These are phyloP conservation scores for Cucumis hystrix DNA, from an alignment of 306 rosid species.

Conservation along the genomic window DNA sequence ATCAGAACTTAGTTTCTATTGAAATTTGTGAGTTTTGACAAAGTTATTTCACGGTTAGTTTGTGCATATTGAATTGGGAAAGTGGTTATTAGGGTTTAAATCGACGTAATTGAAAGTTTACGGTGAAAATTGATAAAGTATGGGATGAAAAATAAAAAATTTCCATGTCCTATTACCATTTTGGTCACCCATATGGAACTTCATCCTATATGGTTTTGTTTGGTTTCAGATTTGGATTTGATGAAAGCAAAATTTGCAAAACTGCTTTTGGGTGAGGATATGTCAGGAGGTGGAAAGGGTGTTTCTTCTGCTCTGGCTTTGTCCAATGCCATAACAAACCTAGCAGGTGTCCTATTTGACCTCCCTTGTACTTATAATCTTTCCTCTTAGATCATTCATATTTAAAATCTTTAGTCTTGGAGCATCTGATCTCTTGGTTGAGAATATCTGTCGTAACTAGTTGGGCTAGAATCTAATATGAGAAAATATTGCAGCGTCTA, in stretches of 20 bases:
- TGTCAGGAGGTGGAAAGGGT: conserved; percentile 98
- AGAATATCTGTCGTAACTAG: not conserved
- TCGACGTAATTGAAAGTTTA: too few relatives aligned
- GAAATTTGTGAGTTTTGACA: too few relatives aligned
- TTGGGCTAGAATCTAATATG: not conserved
- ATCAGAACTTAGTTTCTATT: too few relatives aligned
- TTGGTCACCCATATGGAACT: not conserved
- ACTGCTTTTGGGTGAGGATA: conserved; percentile 90
- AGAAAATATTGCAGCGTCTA: conserved; percentile 47
- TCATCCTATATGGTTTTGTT: not conserved
- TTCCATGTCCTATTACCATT: not conserved
- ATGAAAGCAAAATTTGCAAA: conserved; percentile 77
- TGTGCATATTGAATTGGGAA: too few relatives aligned
- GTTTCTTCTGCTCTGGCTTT: conserved; percentile 91
- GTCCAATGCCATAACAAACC: conserved; percentile 86
- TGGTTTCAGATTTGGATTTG: conserved; percentile 48
- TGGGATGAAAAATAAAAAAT: too few relatives aligned
- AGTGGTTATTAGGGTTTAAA: too few relatives aligned
- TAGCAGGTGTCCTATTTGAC: conserved; percentile 44
- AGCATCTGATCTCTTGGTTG: not conserved
- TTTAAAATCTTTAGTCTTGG: not conserved
- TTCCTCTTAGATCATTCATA: not conserved
- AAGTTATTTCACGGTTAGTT: too few relatives aligned
- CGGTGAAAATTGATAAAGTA: too few relatives aligned
- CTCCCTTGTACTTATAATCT: not conserved